Evolutionary conservation across 2,329 filamentous ascomycete species (phyloP), one percentile per base, ranked within the genome.

Genomic region (Beauveria sp.): DNA sequence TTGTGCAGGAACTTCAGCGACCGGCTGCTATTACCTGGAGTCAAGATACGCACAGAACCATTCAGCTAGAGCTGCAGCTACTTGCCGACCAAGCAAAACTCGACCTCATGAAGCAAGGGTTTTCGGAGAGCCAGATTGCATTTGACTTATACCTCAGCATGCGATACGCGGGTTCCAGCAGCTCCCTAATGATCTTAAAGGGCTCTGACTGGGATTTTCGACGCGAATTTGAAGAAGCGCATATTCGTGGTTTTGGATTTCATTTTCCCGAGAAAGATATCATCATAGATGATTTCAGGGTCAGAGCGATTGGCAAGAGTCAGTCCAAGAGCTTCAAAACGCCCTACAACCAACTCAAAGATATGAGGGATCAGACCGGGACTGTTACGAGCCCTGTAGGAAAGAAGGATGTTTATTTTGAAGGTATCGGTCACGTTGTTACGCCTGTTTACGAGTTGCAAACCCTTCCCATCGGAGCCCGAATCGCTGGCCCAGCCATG

Each of bases 191-290:
- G 72, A 72, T 73, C 10, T 61, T 71, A 58, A 66, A 68, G 63
- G 69, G 66, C 1, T 63, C 63, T 2, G 67, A 68, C 57, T 68
- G 68, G 68, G 59, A 69, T 28, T 67, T 67, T 20, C 62, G 61
- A 50, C 62, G 63, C 3, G 65, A 62, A 54, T 68, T 68, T 50
- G 66, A 67, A 52, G 83, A 84, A 66, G 85, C 89, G 64, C 88
- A 92, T 69, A 82, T 88, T 65, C 87, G 88, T 67, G 88, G 90
- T 67, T 91, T 91, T 67, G 88, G 88, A 1, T 91, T 91, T 70
- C 88, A 84, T 1, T 68, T 70, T 60, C 77, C 80, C 53, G 70
- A 71, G 22, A 71, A 76, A 53, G 67, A 71, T 9, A 73, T 79
- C n/a, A 66, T 79, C 1, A 72, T 79, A 14, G 78, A 79, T 46